These are phyloP conservation scores for Heritiera littoralis DNA, from an alignment of 345 rosid species.

Conservation along the genomic window DNA sequence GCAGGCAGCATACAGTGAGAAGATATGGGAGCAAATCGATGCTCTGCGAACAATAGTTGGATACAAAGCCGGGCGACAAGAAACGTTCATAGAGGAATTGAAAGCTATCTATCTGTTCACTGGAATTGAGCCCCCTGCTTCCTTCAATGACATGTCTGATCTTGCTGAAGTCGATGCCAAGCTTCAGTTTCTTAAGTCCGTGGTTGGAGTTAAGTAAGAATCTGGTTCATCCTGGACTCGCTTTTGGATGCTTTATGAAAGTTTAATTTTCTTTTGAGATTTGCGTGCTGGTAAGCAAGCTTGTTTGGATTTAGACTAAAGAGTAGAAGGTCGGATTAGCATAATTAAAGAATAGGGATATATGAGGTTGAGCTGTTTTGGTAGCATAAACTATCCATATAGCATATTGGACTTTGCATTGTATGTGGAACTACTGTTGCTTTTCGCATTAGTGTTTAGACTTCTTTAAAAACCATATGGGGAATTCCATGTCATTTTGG, in stretches of 20 bases:
- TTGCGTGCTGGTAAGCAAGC: background rate
- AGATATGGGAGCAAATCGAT: constrained; percentile 60
- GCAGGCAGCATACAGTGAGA: constrained; percentile 40
- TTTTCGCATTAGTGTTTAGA: background rate
- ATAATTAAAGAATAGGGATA: background rate
- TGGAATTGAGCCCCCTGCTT: constrained; percentile 61
- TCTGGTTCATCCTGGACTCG: background rate
- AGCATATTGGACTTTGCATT: background rate
- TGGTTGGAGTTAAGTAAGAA: constrained; percentile 64
- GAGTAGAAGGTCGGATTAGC: background rate
- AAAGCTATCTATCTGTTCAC: constrained; percentile 68
- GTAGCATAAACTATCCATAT: background rate
- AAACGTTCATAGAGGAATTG: constrained; percentile 55
- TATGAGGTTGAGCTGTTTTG: background rate
- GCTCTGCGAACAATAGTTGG: constrained; percentile 61
- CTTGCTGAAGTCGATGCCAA: constrained; percentile 47
- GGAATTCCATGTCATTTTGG: no score
- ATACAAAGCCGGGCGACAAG: constrained; percentile 41
- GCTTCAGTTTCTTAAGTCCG: constrained; percentile 64
- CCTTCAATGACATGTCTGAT: constrained; percentile 45
- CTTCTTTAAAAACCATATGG: no score
- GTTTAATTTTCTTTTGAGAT: background rate
- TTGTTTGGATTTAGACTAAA: background rate
- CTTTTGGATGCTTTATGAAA: background rate
- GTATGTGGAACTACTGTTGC: background rate